phyloP scores from a whole-genome alignment of 345 rosid species.

The Populus alba region DNA sequence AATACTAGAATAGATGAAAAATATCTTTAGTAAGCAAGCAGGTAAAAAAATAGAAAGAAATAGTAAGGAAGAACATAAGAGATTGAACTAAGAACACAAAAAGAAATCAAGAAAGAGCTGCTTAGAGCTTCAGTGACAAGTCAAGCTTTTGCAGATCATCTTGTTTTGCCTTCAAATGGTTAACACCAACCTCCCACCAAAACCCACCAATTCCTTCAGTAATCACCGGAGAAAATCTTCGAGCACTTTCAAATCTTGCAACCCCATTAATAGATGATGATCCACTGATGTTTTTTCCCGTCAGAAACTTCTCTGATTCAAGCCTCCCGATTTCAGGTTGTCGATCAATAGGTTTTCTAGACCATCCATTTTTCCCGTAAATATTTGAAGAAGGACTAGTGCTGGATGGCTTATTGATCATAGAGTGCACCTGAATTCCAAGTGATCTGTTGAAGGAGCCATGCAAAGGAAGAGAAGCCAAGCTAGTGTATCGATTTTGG shows the following conservation, averaged over 20 bases:
- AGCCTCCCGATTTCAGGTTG: conserved; percentile 47
- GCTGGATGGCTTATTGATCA: conserved; percentile 52
- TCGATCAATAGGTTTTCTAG: conserved; percentile 39
- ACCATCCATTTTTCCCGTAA: conserved; percentile 41
- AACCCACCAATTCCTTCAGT: conserved; percentile 29
- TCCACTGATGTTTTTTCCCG: conserved; percentile 13
- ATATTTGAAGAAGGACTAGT: conserved; percentile 16
- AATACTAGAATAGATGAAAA: background rate
- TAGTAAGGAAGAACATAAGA: background rate
- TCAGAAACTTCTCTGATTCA: conserved; percentile 22
- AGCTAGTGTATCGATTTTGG: conserved; percentile 43
- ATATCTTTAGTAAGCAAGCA: background rate
- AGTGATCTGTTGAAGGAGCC: conserved; percentile 56
- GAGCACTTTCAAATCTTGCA: conserved; percentile 35
- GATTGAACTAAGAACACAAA: background rate
- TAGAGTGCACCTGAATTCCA: conserved; percentile 70
- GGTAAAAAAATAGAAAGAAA: background rate
- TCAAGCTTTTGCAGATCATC: conserved; percentile 75
- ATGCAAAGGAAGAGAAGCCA: conserved; percentile 77
- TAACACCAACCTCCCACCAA: conserved; percentile 41
- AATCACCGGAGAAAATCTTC: conserved; percentile 33
- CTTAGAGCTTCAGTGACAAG: conserved; percentile 86
- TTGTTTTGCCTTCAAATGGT: conserved; percentile 47
- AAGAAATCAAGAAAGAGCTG: background rate
- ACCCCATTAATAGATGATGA: conserved; percentile 28